Percentiles rank a stretch among this genome's conserved stretches.
These are phyloP conservation scores for Chlorella vulgaris DNA, from an alignment of 139 green algal species.

Conservation along the genomic window DNA sequence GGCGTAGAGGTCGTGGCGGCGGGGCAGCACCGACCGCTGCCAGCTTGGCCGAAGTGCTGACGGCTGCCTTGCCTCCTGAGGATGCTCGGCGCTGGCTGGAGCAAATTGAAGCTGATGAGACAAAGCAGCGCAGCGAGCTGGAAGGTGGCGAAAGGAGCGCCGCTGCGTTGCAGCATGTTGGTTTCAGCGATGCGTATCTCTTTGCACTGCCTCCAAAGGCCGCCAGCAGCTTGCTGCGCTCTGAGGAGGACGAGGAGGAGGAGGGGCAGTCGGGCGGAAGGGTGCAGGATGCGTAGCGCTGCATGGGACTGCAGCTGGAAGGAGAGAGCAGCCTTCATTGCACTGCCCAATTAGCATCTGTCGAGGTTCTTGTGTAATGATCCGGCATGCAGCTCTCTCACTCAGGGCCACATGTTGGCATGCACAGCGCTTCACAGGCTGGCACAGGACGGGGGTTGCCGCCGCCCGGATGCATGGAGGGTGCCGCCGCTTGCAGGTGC, in stretches of 20 bases:
- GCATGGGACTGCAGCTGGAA: no score
- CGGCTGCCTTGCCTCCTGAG: conserved; percentile 3
- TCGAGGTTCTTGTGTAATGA: no score
- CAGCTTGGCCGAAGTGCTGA: conserved; percentile 5
- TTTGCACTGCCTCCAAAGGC: conserved; percentile 13
- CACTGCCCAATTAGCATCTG: no score
- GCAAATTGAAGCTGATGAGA: neutral
- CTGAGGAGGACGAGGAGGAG: neutral
- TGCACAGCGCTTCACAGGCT: no score
- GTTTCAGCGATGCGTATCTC: conserved; percentile 31
- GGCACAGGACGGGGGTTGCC: no score
- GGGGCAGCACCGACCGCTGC: neutral
- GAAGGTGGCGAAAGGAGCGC: no score
- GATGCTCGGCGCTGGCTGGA: conserved; percentile 21
- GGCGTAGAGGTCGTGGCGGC: neutral
- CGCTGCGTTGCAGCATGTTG: neutral
- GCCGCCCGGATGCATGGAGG: no score
- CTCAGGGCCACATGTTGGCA: no score
- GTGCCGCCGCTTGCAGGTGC: no score
- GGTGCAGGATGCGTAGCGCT: no score
- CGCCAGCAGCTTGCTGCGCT: neutral
- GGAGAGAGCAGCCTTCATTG: no score
- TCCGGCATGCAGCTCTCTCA: no score
- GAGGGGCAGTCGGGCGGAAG: neutral
- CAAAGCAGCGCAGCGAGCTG: neutral